These are phyloP conservation scores for Tetrahymena borealis DNA, from an alignment of 73 alveolate genomes.

Conservation along the genomic window DNA sequence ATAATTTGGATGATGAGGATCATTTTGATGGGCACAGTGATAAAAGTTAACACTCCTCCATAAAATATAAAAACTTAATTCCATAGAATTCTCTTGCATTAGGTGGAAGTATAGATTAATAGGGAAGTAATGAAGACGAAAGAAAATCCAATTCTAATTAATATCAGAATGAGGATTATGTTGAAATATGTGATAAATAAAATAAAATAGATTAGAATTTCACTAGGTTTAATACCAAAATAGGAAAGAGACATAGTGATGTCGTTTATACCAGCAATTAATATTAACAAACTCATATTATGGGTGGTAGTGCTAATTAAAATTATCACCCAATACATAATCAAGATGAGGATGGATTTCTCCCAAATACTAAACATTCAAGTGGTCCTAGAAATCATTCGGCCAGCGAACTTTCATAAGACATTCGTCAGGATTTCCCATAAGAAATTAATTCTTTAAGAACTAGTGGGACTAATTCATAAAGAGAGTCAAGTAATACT, in stretches of 20 bases:
- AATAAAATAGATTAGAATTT: background rate
- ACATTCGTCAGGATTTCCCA: background rate
- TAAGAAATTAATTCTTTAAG: background rate
- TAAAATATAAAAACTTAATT: background rate
- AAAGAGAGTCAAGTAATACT: background rate
- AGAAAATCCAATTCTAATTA: background rate
- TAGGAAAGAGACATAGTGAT: slow-evolving; percentile 1
- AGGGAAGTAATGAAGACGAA: background rate
- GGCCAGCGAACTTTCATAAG: background rate
- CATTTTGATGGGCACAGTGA: background rate
- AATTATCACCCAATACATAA: background rate
- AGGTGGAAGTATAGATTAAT: background rate
- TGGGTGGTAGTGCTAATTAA: background rate
- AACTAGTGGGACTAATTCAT: background rate
- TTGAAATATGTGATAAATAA: background rate
- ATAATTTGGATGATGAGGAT: background rate
- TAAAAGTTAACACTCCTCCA: background rate
- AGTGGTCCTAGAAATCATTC: background rate
- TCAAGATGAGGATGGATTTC: background rate
- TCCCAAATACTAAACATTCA: background rate
- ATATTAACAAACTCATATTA: background rate
- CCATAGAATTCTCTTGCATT: background rate
- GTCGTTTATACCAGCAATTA: background rate
- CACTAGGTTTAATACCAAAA: background rate
- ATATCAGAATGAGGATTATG: background rate